phyloP scores from a whole-genome alignment of 768 basidiomycete genomes.

The Collybiopsis confluens region DNA sequence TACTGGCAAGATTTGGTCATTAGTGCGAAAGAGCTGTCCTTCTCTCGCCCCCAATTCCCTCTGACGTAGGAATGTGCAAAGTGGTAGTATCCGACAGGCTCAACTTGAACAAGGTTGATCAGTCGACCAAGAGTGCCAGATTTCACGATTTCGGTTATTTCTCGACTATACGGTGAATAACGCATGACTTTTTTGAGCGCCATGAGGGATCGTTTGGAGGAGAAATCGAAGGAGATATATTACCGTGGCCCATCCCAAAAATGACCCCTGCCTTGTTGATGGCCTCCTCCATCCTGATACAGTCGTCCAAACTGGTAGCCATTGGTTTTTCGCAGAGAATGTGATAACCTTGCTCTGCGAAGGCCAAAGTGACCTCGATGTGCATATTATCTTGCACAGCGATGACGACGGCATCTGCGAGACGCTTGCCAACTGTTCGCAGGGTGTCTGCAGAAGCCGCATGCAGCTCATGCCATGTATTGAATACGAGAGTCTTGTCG shows the following conservation, averaged over 20 bases:
- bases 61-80: constrained; percentile 90
- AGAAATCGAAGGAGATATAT: neutral
- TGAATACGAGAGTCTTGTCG: constrained; percentile 67
- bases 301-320: constrained; percentile 71
- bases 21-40: constrained; percentile 70
- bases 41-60: constrained; percentile 73
- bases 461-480: constrained; percentile 66
- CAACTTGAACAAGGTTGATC: constrained; percentile 79
- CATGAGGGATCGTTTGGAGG: no score
- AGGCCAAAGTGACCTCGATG: constrained; percentile 65
- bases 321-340: constrained; percentile 93
- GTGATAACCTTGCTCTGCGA: constrained; percentile 79
- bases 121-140: constrained; percentile 72
- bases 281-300: constrained; percentile 69
- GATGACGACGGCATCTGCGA: constrained; percentile 80
- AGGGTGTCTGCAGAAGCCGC: constrained; percentile 65
- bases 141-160: constrained; percentile 63
- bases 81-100: constrained; percentile 84
- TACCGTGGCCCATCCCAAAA: constrained; percentile 88
- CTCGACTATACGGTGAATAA: constrained; percentile 80
- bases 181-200: constrained; percentile 86
- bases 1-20: constrained; percentile 93
- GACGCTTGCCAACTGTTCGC: constrained; percentile 56
- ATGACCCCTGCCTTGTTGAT: constrained; percentile 67
- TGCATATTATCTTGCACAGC: constrained; percentile 82